Base-by-base conservation (phyloP, 805 yeast species). In the Phaffomyces antillensis region DNA sequence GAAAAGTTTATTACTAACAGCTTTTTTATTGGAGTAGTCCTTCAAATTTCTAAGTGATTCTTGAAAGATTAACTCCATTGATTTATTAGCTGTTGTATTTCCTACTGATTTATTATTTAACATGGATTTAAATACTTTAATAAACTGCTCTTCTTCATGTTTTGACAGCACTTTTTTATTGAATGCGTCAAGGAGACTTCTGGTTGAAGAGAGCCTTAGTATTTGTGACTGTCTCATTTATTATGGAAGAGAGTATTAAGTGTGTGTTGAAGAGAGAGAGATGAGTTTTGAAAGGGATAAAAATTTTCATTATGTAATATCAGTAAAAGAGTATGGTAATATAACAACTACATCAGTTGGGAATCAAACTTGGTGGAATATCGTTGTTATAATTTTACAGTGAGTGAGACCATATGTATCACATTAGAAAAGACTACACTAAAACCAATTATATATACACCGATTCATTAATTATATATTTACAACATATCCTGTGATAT, bases 11-110 rank as follows among this genome's bases (percentile, higher is more conserved):
- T 28, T 28, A 28, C 30, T 28, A 4, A 10, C 15, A 3, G 1
- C 13, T 3, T 9, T 17, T 9, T 7, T 12, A 17, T n/a, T 32
- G 7, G 18, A 15, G 5, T 34, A 16, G 13, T 23, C 20, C 13
- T 36, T 23, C 5, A n/a, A n/a, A 13, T 20, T 12, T 11, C 7
- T 23, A 15, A 23, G 18, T 7, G 13, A 24, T 18, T 43, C 41
- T 23, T 46, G 39, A 40, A 46, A 40, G 16, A 46, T 36, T 9
- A 43, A 23, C 39, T 33, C 34, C 26, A 43, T 38, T 25, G 18
- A 39, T 15, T 35, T 37, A 17, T 28, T 28, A 11, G 13, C 10
- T 28, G 30, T 28, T 10, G 30, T 11, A 9, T 28, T 28, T 26
- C 13, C 17, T 36, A 28, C 16, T 13, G 18, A 33, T 37, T 33